These are phyloP conservation scores for Aspergillus ellipticus DNA, from an alignment of 495 filamentous ascomycete genomes.

Conservation along the genomic window DNA sequence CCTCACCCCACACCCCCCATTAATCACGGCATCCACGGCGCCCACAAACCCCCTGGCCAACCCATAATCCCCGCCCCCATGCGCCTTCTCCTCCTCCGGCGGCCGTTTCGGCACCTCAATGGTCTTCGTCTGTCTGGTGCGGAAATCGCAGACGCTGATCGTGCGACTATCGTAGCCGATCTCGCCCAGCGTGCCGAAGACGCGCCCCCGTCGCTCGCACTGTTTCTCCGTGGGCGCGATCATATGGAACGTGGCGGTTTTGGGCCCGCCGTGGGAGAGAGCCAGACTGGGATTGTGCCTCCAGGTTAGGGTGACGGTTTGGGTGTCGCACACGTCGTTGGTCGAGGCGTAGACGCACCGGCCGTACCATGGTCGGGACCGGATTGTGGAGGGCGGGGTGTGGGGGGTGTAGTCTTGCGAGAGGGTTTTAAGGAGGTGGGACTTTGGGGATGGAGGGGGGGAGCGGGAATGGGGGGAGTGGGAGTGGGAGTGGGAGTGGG, in stretches of 20 bases:
- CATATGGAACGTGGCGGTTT: conserved; percentile 92
- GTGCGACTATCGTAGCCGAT: conserved; percentile 62
- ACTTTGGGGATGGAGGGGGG: conserved; percentile 19
- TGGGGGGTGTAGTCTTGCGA: conserved; percentile 61
- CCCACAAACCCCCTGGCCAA: conserved; percentile 73
- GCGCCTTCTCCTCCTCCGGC: conserved; percentile 38
- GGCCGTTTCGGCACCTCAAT: conserved; percentile 34
- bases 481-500: not conserved
- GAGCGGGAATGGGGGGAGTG: conserved; percentile 17
- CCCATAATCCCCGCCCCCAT: conserved; percentile 88
- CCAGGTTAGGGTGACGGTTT: conserved; percentile 83
- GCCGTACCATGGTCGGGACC: conserved; percentile 75
- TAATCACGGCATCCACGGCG: conserved; percentile 78
- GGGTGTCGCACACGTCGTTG: conserved; percentile 88
- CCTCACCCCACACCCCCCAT: conserved; percentile 58
- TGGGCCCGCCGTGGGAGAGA: conserved; percentile 38
- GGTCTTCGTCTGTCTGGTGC: conserved; percentile 16
- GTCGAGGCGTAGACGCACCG: conserved; percentile 90
- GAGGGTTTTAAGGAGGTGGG: conserved; percentile 40
- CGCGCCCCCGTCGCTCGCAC: conserved; percentile 73
- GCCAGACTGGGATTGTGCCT: too few relatives aligned
- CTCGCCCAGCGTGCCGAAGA: conserved; percentile 85
- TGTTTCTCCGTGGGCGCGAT: conserved; percentile 82
- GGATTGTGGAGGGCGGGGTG: conserved; percentile 49
- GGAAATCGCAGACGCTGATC: conserved; percentile 44